Evolutionary conservation across 2,329 filamentous ascomycete species (phyloP), one percentile per base, ranked within the genome.

Genomic region (Graphilbum fragrans): DNA sequence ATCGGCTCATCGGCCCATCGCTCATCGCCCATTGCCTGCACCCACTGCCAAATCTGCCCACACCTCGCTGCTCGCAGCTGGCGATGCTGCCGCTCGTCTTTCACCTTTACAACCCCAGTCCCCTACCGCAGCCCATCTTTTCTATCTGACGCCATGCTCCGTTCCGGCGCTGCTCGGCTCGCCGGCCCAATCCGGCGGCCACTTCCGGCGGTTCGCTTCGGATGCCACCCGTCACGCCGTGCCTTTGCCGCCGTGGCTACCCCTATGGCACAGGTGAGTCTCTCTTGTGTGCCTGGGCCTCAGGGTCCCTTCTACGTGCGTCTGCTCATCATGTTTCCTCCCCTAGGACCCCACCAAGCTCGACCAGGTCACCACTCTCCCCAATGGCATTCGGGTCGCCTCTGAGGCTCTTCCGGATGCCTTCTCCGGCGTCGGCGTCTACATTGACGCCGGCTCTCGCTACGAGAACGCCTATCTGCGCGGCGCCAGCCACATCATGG

Each of bases 401-500:
- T 94, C 90, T 35, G 92, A 98, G 60, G 87, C 88, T 43, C 73
- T 96, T 11, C 88, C 90, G 1, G 92, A 92, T 34, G 88, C 88
- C 52, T 98, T 98, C 61, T 85, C 88, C 4, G 92, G 87, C 39
- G 83, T 98, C 16, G 92, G 92, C 35, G 86, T 96, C 47, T 98
- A 95, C 64, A 77, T 98, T 56, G 88, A 96, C 59, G 87, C 86
- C 23, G 92, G 92, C 16, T 96, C 92, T 41, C 78, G 92, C 50
- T 96, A 92, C 66, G 92, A 98, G 62, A 90, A 84, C 58, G 74
- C 80, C 34, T 78, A 79, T 37, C 69, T 98, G 41, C 80, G 86
- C 45, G 92, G 92, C 35, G 85, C 93, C 22, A 94, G 87, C 58
- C 92, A 98, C 62, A 93, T 98, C 51, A 84, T 95, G 72, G 92